phyloP scores from a whole-genome alignment of 352 stramenopile species.

The Blastocystis sp. region DNA sequence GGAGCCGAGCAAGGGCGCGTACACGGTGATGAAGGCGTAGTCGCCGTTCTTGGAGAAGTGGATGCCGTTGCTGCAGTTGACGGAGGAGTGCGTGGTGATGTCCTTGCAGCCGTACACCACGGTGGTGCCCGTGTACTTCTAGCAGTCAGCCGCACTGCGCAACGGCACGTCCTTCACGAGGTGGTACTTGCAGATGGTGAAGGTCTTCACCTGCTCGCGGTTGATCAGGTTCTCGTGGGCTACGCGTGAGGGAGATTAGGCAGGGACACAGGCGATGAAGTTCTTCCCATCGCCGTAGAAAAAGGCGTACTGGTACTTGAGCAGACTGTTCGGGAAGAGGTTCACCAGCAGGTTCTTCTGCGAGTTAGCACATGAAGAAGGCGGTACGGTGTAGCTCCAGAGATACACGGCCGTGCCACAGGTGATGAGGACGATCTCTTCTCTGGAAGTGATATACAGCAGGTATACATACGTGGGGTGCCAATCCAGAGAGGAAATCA shows the following conservation, averaged over 20 bases:
- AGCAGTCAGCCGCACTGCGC: neutral
- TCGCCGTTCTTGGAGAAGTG: constrained; percentile 39
- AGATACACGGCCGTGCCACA: constrained; percentile 53
- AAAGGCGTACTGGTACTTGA: constrained; percentile 30
- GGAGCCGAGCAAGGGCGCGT: neutral
- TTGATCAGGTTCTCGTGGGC: constrained; percentile 45
- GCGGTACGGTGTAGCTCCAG: constrained; percentile 3
- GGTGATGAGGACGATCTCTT: constrained; percentile 43
- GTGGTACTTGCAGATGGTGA: constrained; percentile 39
- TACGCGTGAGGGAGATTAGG: neutral
- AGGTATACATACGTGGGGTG: neutral
- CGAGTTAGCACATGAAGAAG: neutral
- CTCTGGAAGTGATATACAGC: neutral
- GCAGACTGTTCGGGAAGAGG: constrained; percentile 23
- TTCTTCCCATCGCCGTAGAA: constrained; percentile 27
- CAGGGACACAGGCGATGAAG: constrained; percentile 1
- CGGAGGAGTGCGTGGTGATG: constrained; percentile 25
- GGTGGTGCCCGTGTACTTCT: constrained; percentile 37
- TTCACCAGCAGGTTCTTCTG: constrained; percentile 36
- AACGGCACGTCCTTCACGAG: constrained; percentile 26
- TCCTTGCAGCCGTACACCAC: constrained; percentile 49
- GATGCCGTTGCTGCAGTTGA: constrained; percentile 40
- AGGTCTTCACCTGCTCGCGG: constrained; percentile 10
- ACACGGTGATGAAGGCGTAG: constrained; percentile 40
- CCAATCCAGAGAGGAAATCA: constrained; percentile 50